Evolutionary conservation across 495 filamentous ascomycete species (phyloP).

Genomic region (Tuber umbilicatum): DNA sequence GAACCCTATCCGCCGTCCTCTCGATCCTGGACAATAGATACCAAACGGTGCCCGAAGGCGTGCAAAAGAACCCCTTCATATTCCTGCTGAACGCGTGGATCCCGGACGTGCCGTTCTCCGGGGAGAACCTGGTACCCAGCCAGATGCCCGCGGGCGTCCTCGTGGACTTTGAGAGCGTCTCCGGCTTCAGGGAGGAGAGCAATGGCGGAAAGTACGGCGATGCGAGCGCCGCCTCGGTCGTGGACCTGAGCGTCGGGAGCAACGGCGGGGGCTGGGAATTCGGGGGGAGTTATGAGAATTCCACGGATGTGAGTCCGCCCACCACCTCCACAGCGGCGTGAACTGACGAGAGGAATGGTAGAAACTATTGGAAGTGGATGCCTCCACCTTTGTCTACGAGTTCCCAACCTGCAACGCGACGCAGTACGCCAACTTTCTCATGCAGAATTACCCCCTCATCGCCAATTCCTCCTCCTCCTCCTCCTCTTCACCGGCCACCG

Average conservation of each 20-base stretch:
- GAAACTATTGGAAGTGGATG: background rate
- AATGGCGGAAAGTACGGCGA: background rate
- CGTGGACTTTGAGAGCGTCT: background rate
- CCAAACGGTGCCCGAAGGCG: background rate
- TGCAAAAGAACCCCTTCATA: background rate
- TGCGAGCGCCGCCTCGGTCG: background rate
- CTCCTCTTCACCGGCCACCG: no score
- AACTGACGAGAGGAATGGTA: background rate
- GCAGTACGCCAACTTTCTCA: background rate
- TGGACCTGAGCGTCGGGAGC: background rate
- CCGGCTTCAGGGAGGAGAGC: background rate
- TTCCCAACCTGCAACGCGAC: conserved; percentile 1
- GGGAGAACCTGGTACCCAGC: background rate
- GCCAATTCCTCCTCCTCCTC: background rate
- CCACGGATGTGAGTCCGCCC: background rate
- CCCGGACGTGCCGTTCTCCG: background rate
- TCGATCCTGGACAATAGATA: background rate
- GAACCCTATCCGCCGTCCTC: background rate
- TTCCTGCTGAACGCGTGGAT: background rate
- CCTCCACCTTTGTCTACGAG: background rate
- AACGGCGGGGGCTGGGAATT: background rate
- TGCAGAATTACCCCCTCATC: background rate
- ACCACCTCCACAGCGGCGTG: background rate
- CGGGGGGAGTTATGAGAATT: background rate
- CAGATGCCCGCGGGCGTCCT: background rate